A percentile compares a stretch with the other conserved stretches of the same genome.
phyloP scores from a whole-genome alignment of 1,284 basidiomycete genomes.

The Cronartium quercuum region DNA sequence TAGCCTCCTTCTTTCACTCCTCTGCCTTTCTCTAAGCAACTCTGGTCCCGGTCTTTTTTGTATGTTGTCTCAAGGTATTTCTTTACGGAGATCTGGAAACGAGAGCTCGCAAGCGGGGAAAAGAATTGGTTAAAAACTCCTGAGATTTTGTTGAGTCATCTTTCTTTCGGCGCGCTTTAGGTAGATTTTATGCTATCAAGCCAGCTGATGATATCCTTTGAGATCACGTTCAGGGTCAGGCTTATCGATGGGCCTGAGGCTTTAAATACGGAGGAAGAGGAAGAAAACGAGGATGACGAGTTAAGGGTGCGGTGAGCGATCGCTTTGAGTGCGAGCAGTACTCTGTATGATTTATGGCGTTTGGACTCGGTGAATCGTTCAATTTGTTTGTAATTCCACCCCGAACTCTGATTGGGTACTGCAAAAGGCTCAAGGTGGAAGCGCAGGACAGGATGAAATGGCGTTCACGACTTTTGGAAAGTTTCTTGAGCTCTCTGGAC shows the following conservation, averaged over 20 bases:
- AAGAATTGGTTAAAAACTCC: conserved; percentile 73
- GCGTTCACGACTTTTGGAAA: too few species aligned
- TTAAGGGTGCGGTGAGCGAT: background rate
- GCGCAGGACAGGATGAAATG: too few species aligned
- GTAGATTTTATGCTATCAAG: background rate
- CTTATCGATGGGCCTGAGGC: conserved; percentile 36
- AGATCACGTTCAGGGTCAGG: conserved; percentile 15
- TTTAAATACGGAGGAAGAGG: conserved; percentile 17
- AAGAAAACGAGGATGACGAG: background rate
- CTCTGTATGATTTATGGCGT: too few species aligned
- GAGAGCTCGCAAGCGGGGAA: conserved; percentile 76
- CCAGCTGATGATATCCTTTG: background rate
- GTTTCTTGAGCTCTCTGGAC: too few species aligned
- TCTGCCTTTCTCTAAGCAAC: background rate
- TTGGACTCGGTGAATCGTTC: too few species aligned
- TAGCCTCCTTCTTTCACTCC: background rate
- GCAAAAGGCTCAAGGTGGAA: too few species aligned
- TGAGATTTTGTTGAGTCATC: conserved; percentile 62
- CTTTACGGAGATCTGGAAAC: conserved; percentile 84
- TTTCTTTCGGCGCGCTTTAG: background rate
- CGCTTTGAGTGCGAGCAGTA: too few species aligned
- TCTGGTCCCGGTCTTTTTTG: background rate
- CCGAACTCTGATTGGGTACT: too few species aligned
- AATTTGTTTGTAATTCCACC: too few species aligned
- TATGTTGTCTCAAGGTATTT: conserved; percentile 60